phyloP scores from a whole-genome alignment of 108 stramenopile genomes.

The Pseudonitzschia multiseries region DNA sequence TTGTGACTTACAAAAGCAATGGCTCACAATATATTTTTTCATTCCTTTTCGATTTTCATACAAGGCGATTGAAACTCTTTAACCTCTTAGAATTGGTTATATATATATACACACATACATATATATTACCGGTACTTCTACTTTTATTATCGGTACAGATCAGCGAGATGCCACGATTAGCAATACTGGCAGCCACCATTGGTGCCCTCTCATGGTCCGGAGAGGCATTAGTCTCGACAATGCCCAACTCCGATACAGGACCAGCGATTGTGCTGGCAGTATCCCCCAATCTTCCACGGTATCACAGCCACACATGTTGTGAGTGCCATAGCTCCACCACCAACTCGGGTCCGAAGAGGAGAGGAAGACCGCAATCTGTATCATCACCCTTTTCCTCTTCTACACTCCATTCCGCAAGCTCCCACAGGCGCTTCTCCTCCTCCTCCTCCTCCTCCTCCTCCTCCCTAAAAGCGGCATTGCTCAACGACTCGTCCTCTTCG shows the following conservation, averaged over 20 bases:
- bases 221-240: not conserved
- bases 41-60: too few species aligned
- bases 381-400: not conserved
- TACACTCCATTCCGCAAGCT: not conserved
- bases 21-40: too few species aligned
- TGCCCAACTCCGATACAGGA: not conserved
- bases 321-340: not conserved
- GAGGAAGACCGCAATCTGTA: not conserved
- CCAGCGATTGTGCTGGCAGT: not conserved
- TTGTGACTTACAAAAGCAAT: too few species aligned
- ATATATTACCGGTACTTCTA: too few species aligned
- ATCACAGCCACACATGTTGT: not conserved
- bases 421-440: not conserved
- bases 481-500: not conserved
- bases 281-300: not conserved
- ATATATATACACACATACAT: too few species aligned
- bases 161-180: slow-evolving; percentile 8
- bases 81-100: too few species aligned
- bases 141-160: not conserved
- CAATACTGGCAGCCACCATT: slow-evolving; percentile 5
- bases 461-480: slow-evolving; percentile 2
- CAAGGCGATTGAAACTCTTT: too few species aligned
- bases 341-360: not conserved
- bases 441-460: too few species aligned
- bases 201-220: slow-evolving; percentile 14